Evolutionary conservation across 306 rosid genomes (phyloP).

Genomic region (Arachis stenosperma): DNA sequence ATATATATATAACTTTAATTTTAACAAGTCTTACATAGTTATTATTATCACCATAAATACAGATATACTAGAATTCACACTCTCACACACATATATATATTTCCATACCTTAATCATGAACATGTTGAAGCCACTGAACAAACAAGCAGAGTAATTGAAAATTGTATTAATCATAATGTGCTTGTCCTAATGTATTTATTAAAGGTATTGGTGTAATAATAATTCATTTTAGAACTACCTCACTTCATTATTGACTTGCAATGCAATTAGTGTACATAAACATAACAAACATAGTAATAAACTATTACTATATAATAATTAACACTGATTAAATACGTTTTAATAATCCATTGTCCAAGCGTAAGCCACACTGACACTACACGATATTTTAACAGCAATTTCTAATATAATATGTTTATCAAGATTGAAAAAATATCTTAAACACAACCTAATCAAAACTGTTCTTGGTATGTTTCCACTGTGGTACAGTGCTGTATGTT

Average conservation of each 20-base stretch:
- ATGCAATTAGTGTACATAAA: neutral
- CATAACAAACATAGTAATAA: neutral
- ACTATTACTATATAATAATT: neutral
- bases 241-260: constrained; percentile 33
- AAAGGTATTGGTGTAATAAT: neutral
- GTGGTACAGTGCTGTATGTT: no score
- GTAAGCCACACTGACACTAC: constrained; percentile 4
- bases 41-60: no score
- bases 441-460: neutral
- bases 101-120: neutral
- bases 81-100: neutral
- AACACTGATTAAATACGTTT: neutral
- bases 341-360: neutral
- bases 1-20: no score
- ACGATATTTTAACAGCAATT: constrained; percentile 7
- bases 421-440: constrained; percentile 1
- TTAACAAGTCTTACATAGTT: no score
- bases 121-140: neutral
- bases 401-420: neutral
- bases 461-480: constrained; percentile 37
- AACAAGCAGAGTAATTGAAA: neutral
- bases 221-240: constrained; percentile 13
- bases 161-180: neutral
- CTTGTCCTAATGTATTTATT: neutral
- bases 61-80: no score